Evolutionary conservation across 768 basidiomycete species (phyloP), one percentile per base, ranked within the genome.

Genomic region (Roridomyces roridus): DNA sequence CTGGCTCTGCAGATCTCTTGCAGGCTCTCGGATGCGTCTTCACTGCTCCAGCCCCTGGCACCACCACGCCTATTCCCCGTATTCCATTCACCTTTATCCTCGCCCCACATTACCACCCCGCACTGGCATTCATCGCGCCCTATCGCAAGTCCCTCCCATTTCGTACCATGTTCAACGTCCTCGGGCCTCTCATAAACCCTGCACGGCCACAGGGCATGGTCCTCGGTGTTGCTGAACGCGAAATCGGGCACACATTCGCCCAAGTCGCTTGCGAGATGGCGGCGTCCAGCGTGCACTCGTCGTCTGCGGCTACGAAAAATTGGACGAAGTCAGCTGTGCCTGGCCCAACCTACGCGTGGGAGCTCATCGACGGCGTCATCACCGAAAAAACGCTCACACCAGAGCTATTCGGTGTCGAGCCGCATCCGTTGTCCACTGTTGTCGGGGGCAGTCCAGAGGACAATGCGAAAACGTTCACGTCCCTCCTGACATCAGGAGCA

Each of bases 301-400:
- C 20, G 96, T 99, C 0, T 98, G 95, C 65, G 96, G 96, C 1
- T 85, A 83, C 34, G 97, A 98, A 69, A 85, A 85, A 1, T 78
- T 99, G 37, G 96, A 98, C 72, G 96, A 98, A 78, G 93, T 99
- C 68, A 93, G 91, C 70, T 95, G 93, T 64, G 95, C 93, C 0
- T 97, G 96, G 1, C 85, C 89, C 14, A n/a, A 96, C 95, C 9
- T 82, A 82, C 73, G 89, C 83, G 31, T 91, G 94, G 96, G 87
- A 90, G 55, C 83, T 96, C 59, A 79, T 80, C 39, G 77, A 91
- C 21, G 91, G 89, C 31, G 64, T 73, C 31, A 86, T 97, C 66
- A 83, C 80, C 0, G 81, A 87, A 63, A 76, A 72, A 28, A 80
- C 79, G 5, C 73, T 98, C 37, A 84, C 80, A 48, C 94, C 90